Evolutionary conservation across 148 eudicot genomes (phyloP), one percentile per base, ranked within the genome.

Genomic region (Polygonum maritimum): DNA sequence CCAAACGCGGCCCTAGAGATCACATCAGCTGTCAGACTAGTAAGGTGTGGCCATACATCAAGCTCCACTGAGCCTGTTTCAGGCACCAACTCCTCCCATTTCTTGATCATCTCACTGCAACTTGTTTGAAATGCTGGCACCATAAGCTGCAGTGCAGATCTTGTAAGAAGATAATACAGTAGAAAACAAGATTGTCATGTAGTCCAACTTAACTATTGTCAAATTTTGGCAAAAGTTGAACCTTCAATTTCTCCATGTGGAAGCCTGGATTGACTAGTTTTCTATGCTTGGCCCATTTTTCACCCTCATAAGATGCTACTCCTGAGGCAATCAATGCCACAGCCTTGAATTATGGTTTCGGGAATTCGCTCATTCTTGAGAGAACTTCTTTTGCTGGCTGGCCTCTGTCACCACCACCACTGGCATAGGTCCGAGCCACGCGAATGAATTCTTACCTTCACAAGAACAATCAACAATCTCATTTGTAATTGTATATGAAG

Each of bases 1-100:
- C 85, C 85, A 73, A 86, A 86, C 13, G 86, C 86, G 7, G 83
- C 81, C 4, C 86, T 60, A 49, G 88, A 86, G 19, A 86, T 83
- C 6, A 70, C 86, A 72, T 86, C 86, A 0, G 80, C 79, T 9
- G 86, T 75, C 54, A 86, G n/a, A 54, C 49, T 76, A 6, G 52
- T 69, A 21, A 86, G 76, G 57, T 81, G 55, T 69, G 86, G 78
- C 81, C 80, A 81, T 39, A 86, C 84, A 74, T 86, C 86, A 26
- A 83, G 19, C 80, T 86, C 86, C 21, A 44, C 36, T 44, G 74
- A 41, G 21, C 52, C 33, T 71, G 49, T 26, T 19, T 44, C 7
- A 71, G 84, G 57, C 18, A 81, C 71, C 39, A 79, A 71, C 16
- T 73, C 63, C 49, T 86, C 88, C 88, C 85, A 86, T 74, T 83